Percentiles rank a stretch among this genome's conserved stretches.
phyloP scores from a whole-genome alignment of 768 basidiomycete species.

The Glaciozyma martinii region DNA sequence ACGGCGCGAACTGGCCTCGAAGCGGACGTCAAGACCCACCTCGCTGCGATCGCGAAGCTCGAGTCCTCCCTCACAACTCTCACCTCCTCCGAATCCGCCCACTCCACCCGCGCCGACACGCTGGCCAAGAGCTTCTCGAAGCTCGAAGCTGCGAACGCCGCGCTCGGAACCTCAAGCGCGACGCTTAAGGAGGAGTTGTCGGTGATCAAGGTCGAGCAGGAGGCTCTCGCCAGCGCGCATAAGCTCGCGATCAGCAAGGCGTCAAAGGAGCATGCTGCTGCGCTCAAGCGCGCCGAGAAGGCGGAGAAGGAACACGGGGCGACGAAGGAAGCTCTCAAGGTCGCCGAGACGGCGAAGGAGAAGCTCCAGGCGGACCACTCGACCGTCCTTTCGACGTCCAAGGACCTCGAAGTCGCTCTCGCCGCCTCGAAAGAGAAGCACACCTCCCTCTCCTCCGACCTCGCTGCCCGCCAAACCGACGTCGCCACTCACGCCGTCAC shows the following conservation, averaged over 20 bases:
- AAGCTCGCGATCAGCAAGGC: no score
- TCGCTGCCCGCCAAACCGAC: not conserved
- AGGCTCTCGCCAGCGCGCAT: no score
- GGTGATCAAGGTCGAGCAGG: not conserved
- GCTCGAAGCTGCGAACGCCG: not conserved
- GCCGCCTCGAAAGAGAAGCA: not conserved
- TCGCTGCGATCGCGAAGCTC: slow-evolving; percentile 12
- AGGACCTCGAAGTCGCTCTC: not conserved
- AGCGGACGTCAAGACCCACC: slow-evolving; percentile 1
- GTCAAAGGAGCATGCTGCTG: no score
- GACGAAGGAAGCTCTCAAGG: no score
- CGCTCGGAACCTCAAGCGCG: not conserved
- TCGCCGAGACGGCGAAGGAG: not conserved
- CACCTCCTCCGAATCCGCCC: slow-evolving; percentile 8
- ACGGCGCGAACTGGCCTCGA: not conserved
- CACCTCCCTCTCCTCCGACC: not conserved
- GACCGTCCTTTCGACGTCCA: not conserved
- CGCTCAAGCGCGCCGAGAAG: no score
- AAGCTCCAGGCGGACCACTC: not conserved
- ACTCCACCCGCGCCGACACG: slow-evolving; percentile 5
- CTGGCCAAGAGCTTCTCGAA: not conserved
- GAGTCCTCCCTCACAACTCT: not conserved
- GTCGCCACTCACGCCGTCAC: not conserved
- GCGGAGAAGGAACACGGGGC: no score
- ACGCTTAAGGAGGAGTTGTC: slow-evolving; percentile 4